Evolutionary conservation across 192 early-diverging fungal species (phyloP).

Genomic region (Chytriomyces sp.): DNA sequence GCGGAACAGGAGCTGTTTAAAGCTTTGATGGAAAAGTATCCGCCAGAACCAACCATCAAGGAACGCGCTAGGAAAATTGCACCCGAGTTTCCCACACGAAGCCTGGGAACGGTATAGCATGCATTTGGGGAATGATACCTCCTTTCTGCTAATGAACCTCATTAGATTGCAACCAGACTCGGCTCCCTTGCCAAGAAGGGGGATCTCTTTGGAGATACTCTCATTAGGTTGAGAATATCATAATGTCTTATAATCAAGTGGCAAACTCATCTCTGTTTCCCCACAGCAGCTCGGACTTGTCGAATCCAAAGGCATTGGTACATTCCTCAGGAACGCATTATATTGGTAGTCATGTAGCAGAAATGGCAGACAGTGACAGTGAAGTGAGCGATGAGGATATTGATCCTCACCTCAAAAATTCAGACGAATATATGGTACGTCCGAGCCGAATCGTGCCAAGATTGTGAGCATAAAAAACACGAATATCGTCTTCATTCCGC

Average conservation of each 20-base stretch:
- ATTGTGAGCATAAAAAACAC: not conserved
- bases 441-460: not conserved
- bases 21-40: constrained; percentile 8
- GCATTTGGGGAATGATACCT: not conserved
- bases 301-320: not conserved
- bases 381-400: constrained; percentile 10
- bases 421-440: constrained; percentile 10
- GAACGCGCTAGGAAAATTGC: not conserved
- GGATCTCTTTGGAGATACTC: not conserved
- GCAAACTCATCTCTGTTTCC: too few species aligned
- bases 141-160: not conserved
- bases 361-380: constrained; percentile 22
- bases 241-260: too few species aligned
- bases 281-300: not conserved
- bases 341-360: not conserved
- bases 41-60: not conserved
- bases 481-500: not conserved
- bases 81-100: not conserved
- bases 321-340: not conserved
- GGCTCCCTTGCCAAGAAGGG: not conserved
- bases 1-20: not conserved
- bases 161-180: not conserved
- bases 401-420: constrained; percentile 3
- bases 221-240: too few species aligned
- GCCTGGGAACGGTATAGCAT: not conserved